Base-by-base conservation (phyloP, 345 rosid species). In the Durio zibethinus region DNA sequence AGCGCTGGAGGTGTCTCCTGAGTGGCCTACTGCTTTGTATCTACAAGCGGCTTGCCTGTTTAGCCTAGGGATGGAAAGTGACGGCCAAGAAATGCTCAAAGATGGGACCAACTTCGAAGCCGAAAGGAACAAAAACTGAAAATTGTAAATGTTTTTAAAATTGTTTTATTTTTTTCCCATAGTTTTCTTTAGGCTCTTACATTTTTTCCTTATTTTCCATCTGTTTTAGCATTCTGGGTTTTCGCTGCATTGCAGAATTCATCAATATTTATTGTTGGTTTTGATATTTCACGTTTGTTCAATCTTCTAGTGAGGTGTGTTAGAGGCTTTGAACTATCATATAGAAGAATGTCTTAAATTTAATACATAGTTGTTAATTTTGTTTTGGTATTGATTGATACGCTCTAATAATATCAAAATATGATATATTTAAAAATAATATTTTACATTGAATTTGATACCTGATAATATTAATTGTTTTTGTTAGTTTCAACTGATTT, bases 21-120 rank as follows among this genome's bases (percentile, higher is more conserved):
- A 91, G 69, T 93, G 88, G 94, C 87, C 92, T 23, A 88, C 89
- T 15, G 94, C 97, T 38, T 84, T 90, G 27, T 93, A 96, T 75
- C 92, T 93, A 73, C 98, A 96, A 83, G 96, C 97, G 4, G 85
- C 97, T 76, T 91, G 91, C 84, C 88, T 90, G 77, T 87, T 92
- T 85, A 88, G 86, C 82, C 98, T 96, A 35, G 97, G 94, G 45
- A 89, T 91, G 98, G 96, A 90, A 78, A 82, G 77, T 48, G 98
- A 95, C 78, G 99, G 93, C 9, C 90, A 90, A 57, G 93, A 93
- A 83, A 89, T 91, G 70, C 98, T 95, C 36, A 90, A 83, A 78
- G 92, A 91, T 70, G 97, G 94, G 77, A 89, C 97, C 27, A 71
- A 81, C 76, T 83, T 90, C 10, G 97, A 93, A 84, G 86, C 88